Evolutionary conservation across 139 green algal genomes (phyloP).

Genomic region (Desmodesmus armatus): DNA sequence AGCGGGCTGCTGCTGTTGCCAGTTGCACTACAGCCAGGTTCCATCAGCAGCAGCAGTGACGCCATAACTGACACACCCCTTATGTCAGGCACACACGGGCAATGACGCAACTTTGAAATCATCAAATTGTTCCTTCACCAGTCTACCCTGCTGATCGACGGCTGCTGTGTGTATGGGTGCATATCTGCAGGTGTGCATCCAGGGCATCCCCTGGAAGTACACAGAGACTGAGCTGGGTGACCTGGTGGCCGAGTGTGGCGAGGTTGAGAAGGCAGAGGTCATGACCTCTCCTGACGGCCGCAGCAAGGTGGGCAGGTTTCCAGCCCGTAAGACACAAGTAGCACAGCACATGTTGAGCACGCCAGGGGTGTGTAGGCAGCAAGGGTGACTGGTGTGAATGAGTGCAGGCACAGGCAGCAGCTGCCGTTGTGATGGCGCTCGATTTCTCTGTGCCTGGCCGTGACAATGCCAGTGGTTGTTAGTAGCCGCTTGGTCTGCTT

Average conservation of each 20-base stretch:
- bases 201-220: conserved; percentile 92
- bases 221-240: conserved; percentile 85
- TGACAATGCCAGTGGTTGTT: not conserved
- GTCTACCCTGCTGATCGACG: no score
- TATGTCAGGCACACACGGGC: no score
- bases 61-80: no score
- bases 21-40: not conserved
- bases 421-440: not conserved
- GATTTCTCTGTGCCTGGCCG: not conserved
- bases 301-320: conserved; percentile 66
- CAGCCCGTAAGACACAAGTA: not conserved
- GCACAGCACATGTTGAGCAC: not conserved
- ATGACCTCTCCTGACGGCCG: conserved; percentile 82
- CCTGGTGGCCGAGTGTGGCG: conserved; percentile 77
- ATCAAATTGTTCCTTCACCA: no score
- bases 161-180: no score
- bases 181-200: conserved; percentile 90
- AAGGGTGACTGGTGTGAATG: not conserved
- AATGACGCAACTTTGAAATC: no score
- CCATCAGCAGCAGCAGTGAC: not conserved
- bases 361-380: not conserved
- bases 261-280: conserved; percentile 81
- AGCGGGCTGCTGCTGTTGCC: not conserved
- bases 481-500: no score
- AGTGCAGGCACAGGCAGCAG: not conserved